Percentiles rank a stretch among this genome's conserved stretches.
These are phyloP conservation scores for Penicillium coprophilum DNA, from an alignment of 495 filamentous ascomycete genomes.

Conservation along the genomic window DNA sequence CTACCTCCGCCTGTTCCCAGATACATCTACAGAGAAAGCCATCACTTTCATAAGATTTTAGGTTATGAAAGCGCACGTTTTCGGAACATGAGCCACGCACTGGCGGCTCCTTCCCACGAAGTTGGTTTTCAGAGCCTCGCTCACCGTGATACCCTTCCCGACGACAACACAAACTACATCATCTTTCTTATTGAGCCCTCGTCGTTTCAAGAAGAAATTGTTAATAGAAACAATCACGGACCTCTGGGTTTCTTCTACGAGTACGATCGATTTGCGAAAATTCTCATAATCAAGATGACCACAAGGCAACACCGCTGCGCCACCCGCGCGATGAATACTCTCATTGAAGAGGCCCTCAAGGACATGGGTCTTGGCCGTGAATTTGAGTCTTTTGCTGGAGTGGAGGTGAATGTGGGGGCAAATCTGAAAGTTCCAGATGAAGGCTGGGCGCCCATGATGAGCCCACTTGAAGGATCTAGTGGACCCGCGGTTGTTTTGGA, in stretches of 20 bases:
- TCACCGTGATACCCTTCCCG: background rate
- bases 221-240: constrained; percentile 3
- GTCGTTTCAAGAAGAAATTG: constrained; percentile 9
- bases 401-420: constrained; percentile 3
- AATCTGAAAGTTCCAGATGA: constrained; percentile 9
- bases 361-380: background rate
- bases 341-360: background rate
- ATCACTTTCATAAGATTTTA: background rate
- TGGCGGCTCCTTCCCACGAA: background rate
- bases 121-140: background rate
- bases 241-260: constrained; percentile 7
- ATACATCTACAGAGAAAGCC: background rate
- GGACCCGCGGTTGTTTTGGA: constrained; percentile 11
- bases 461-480: background rate
- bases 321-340: constrained; percentile 7
- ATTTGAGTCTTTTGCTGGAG: constrained; percentile 7
- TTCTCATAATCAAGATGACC: constrained; percentile 11
- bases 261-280: constrained; percentile 3
- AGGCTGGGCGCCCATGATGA: constrained; percentile 9
- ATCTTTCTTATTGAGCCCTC: constrained; percentile 10
- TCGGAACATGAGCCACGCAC: background rate
- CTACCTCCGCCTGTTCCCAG: background rate
- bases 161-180: constrained; percentile 3
- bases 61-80: background rate
- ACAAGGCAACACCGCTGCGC: constrained; percentile 8